phyloP scores from a whole-genome alignment of 371 early-diverging fungal genomes.

The Lichtheimia corymbifera region DNA sequence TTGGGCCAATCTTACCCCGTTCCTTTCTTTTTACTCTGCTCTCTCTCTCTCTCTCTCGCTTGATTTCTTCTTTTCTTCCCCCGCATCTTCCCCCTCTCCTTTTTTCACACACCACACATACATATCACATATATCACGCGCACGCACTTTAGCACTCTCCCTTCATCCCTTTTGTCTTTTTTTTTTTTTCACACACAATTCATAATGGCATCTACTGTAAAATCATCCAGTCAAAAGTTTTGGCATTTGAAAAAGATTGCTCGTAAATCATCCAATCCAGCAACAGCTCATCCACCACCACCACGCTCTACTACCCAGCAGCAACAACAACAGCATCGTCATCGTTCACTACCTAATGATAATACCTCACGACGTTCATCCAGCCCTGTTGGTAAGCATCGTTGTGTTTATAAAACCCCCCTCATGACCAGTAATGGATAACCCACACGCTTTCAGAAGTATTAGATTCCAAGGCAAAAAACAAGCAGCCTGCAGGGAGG shows the following conservation, averaged over 20 bases:
- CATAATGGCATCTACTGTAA: slow-evolving; percentile 13
- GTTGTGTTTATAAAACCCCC: too few relatives aligned
- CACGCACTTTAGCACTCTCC: too few relatives aligned
- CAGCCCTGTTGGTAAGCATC: slow-evolving; percentile 13
- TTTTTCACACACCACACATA: too few relatives aligned
- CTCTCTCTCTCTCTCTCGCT: too few relatives aligned
- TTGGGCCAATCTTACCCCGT: too few relatives aligned
- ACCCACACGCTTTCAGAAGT: slow-evolving; percentile 6
- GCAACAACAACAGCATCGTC: too few relatives aligned
- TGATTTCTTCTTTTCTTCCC: too few relatives aligned
- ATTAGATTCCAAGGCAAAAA: slow-evolving; percentile 9
- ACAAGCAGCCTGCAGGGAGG: slow-evolving; percentile 17
- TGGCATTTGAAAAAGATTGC: slow-evolving; percentile 19
- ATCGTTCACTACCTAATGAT: neutral
- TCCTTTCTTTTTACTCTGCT: too few relatives aligned
- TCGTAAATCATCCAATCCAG: slow-evolving; percentile 10
- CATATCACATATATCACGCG: too few relatives aligned
- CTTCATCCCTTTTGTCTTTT: neutral
- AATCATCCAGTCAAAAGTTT: slow-evolving; percentile 15
- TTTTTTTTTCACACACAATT: neutral
- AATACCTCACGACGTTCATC: slow-evolving; percentile 5
- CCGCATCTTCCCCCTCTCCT: too few relatives aligned
- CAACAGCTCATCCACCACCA: neutral
- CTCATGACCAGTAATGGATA: too few relatives aligned
- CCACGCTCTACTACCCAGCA: too few relatives aligned